These are phyloP conservation scores for Neurospora sp. DNA, from an alignment of 495 filamentous ascomycete species.

Conservation along the genomic window DNA sequence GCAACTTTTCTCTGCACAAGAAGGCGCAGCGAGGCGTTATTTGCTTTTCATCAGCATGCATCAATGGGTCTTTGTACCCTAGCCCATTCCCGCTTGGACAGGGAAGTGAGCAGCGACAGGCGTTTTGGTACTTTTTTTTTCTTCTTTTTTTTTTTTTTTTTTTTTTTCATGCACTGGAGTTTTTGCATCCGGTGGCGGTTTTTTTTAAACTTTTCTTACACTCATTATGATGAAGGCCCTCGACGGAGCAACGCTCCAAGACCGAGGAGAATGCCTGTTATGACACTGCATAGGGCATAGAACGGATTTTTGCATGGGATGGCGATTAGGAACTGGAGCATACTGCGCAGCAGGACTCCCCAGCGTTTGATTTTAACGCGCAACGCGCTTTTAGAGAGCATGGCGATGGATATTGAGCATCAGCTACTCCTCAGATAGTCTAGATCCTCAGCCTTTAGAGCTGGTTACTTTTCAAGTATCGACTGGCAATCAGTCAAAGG, in stretches of 20 bases:
- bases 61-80: neutral
- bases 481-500: neutral
- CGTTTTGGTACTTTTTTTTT: neutral
- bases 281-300: neutral
- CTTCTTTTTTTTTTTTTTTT: neutral
- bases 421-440: neutral
- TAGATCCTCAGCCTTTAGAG: neutral
- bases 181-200: neutral
- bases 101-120: neutral
- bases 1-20: neutral
- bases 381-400: neutral
- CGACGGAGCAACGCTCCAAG: neutral
- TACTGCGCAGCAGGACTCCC: neutral
- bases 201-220: neutral
- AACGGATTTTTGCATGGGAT: neutral
- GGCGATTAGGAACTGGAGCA: neutral
- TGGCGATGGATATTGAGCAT: neutral
- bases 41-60: neutral
- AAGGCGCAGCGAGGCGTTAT: neutral
- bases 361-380: neutral
- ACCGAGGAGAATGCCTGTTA: neutral
- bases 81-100: neutral
- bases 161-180: neutral
- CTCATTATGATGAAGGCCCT: neutral
- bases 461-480: neutral